These are phyloP conservation scores for Pythium pyrilobum DNA, from an alignment of 352 stramenopile species.

Conservation along the genomic window DNA sequence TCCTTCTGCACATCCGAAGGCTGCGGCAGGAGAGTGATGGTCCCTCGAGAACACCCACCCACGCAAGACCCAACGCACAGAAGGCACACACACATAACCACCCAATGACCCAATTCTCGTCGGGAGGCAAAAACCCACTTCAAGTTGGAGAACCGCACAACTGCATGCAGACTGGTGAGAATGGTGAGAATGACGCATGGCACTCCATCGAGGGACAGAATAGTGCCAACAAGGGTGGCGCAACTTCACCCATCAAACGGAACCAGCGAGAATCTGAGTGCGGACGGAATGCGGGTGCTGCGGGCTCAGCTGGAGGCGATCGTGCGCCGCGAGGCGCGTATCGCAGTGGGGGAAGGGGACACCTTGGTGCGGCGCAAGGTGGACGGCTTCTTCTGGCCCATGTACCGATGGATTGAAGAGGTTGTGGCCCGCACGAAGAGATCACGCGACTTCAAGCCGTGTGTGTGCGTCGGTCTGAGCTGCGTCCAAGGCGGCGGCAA, in stretches of 20 bases:
- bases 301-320: slow-evolving; percentile 48
- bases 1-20: slow-evolving; percentile 4
- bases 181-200: background rate
- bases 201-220: background rate
- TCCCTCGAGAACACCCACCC: slow-evolving; percentile 14
- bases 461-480: slow-evolving; percentile 73
- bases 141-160: slow-evolving; percentile 8
- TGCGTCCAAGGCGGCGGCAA: slow-evolving; percentile 84
- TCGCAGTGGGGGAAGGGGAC: slow-evolving; percentile 17
- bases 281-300: slow-evolving; percentile 17
- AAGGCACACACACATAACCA: too few relatives aligned
- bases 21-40: slow-evolving; percentile 14
- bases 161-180: too few relatives aligned
- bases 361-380: slow-evolving; percentile 42
- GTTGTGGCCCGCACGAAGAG: slow-evolving; percentile 28
- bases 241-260: background rate
- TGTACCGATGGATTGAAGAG: slow-evolving; percentile 67
- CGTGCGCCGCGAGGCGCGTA: slow-evolving; percentile 39
- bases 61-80: slow-evolving; percentile 2
- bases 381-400: slow-evolving; percentile 70
- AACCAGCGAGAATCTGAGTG: too few relatives aligned
- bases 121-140: slow-evolving; percentile 17
- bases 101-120: slow-evolving; percentile 1
- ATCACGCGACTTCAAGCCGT: too few relatives aligned
- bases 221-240: background rate